Evolutionary conservation across 768 basidiomycete genomes (phyloP).

Genomic region (Gymnopilus junonius): DNA sequence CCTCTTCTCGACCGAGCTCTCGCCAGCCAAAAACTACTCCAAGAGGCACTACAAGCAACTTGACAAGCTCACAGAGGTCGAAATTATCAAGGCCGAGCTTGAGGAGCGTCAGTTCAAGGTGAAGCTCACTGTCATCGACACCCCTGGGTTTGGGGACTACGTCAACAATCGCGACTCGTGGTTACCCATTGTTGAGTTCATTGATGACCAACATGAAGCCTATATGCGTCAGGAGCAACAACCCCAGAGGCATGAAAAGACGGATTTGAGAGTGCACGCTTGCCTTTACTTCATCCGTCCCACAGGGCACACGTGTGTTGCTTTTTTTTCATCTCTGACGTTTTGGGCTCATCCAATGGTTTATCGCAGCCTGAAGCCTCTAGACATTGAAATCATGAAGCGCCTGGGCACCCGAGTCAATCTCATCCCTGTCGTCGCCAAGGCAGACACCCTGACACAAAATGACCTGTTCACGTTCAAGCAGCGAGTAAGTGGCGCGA

Average conservation of each 20-base stretch:
- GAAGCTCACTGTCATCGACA: conserved; percentile 98
- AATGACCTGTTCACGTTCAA: conserved; percentile 92
- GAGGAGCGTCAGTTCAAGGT: conserved; percentile 99
- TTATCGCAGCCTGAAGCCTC: conserved; percentile 78
- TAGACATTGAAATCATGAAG: conserved; percentile 99
- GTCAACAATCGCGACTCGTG: conserved; percentile 99
- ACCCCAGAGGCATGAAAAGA: conserved; percentile 93
- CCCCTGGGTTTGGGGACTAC: conserved; percentile 99
- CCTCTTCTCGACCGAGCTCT: conserved; percentile 97
- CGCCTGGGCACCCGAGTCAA: conserved; percentile 97
- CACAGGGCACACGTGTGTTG: conserved; percentile 91
- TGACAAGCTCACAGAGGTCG: conserved; percentile 98
- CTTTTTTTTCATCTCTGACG: conserved; percentile 9
- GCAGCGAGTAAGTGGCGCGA: conserved; percentile 69
- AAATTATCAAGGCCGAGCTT: conserved; percentile 99
- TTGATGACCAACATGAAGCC: conserved; percentile 93
- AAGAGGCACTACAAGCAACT: conserved; percentile 93
- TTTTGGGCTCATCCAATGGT: neutral
- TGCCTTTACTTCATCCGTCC: conserved; percentile 97
- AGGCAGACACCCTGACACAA: conserved; percentile 97
- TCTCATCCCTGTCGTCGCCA: conserved; percentile 96
- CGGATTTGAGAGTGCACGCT: conserved; percentile 93
- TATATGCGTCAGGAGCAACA: conserved; percentile 99
- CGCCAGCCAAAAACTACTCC: conserved; percentile 87
- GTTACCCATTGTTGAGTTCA: conserved; percentile 98